A percentile compares a stretch with the other conserved stretches of the same genome.
These are phyloP conservation scores for Haematococcus sp. DNA, from an alignment of 139 green algal species.

Conservation along the genomic window DNA sequence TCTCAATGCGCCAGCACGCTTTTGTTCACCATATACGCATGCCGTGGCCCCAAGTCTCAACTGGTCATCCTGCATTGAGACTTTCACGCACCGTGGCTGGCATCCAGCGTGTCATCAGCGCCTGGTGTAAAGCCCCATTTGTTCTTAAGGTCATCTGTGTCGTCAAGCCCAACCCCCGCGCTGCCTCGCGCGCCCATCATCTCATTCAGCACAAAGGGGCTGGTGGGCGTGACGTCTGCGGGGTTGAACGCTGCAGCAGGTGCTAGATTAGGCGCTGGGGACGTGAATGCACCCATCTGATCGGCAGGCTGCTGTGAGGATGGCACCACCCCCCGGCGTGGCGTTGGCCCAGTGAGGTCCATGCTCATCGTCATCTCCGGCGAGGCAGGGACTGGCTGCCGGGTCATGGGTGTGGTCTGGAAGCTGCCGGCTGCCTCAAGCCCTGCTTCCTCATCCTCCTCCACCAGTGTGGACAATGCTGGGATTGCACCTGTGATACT, in stretches of 20 bases:
- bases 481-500: constrained; percentile 75
- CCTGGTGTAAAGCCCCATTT: constrained; percentile 83
- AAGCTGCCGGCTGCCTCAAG: no score
- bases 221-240: constrained; percentile 10
- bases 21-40: no score
- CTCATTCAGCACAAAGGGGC: constrained; percentile 25
- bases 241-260: neutral
- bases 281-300: neutral
- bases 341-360: neutral
- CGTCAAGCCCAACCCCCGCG: neutral
- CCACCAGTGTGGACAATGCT: constrained; percentile 65
- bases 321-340: neutral
- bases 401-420: neutral
- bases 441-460: constrained; percentile 65
- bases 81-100: constrained; percentile 29
- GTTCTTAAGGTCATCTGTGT: constrained; percentile 35
- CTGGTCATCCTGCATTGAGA: no score
- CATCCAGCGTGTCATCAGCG: constrained; percentile 47
- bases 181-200: constrained; percentile 13
- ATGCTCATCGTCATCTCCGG: neutral
- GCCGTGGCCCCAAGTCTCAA: no score
- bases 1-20: no score
- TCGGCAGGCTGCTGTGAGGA: neutral
- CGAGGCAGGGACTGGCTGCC: neutral
- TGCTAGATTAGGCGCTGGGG: neutral